Conservation (phyloP, 805 yeast genomes). For the Sugiyamaella boreocaroliniensis region DNA sequence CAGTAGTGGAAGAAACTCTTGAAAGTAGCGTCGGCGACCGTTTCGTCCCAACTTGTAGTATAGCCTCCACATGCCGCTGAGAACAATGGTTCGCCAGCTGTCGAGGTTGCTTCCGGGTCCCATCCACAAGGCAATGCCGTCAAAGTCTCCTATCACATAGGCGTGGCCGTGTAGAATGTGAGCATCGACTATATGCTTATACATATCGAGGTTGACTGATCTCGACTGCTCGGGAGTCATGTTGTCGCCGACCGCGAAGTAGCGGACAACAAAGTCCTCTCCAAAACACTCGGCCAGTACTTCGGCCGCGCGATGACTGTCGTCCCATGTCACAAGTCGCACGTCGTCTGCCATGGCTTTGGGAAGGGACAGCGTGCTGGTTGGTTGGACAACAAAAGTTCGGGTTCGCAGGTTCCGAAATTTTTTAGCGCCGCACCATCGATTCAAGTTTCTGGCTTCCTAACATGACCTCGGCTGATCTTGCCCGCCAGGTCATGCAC, state of each 20-base stretch:
- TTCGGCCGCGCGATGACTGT: slow-evolving; percentile 49
- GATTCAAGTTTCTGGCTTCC: neutral
- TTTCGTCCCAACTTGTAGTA: slow-evolving; percentile 34
- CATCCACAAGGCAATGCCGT: slow-evolving; percentile 36
- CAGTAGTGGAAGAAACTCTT: slow-evolving; percentile 45
- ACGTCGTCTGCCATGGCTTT: slow-evolving; percentile 1
- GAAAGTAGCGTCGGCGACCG: slow-evolving; percentile 44
- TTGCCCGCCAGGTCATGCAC: slow-evolving; percentile 4
- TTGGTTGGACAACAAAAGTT: too few relatives aligned
- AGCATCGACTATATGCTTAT: slow-evolving; percentile 48
- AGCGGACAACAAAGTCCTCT: slow-evolving; percentile 48
- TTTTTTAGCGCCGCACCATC: neutral
- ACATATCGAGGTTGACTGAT: slow-evolving; percentile 43
- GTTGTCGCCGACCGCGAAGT: slow-evolving; percentile 39
- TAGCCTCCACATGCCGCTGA: slow-evolving; percentile 32
- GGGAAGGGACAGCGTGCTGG: too few relatives aligned
- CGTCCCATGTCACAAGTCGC: slow-evolving; percentile 23
- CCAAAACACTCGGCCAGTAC: slow-evolving; percentile 48
- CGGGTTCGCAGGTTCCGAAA: neutral
- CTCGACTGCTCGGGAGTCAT: slow-evolving; percentile 32
- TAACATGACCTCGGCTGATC: neutral
- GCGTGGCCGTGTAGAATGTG: slow-evolving; percentile 45
- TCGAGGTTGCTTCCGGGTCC: slow-evolving; percentile 25
- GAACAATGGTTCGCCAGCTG: slow-evolving; percentile 21
- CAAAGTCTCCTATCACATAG: slow-evolving; percentile 45